Percentiles rank a stretch among this genome's conserved stretches.
These are phyloP conservation scores for Hypoxylon fuscum DNA, from an alignment of 495 filamentous ascomycete species.

Conservation along the genomic window DNA sequence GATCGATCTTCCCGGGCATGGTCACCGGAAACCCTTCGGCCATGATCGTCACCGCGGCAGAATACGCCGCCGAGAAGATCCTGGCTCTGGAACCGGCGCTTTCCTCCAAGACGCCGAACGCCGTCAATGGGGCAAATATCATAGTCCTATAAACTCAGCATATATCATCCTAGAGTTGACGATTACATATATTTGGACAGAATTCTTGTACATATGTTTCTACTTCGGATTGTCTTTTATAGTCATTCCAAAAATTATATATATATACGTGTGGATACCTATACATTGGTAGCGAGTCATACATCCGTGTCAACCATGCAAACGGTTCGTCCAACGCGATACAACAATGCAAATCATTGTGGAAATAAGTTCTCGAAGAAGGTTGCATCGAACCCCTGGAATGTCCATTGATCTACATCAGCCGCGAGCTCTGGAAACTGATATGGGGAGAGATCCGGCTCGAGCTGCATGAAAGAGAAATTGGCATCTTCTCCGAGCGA, in stretches of 20 bases:
- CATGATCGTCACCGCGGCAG: constrained; percentile 66
- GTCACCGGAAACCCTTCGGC: constrained; percentile 68
- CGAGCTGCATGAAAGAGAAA: constrained; percentile 48
- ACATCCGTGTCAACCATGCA: neutral
- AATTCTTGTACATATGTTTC: constrained; percentile 41
- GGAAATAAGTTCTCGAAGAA: constrained; percentile 47
- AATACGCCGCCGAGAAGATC: constrained; percentile 64
- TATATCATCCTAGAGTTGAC: constrained; percentile 2
- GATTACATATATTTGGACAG: constrained; percentile 9
- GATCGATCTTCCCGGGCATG: constrained; percentile 69
- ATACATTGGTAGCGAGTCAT: constrained; percentile 1
- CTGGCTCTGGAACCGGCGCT: constrained; percentile 35
- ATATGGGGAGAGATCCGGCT: constrained; percentile 28
- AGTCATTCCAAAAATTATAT: constrained; percentile 28
- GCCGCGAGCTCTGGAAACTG: constrained; percentile 43
- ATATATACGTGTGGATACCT: constrained; percentile 27
- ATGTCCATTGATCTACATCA: constrained; percentile 53
- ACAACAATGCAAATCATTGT: neutral
- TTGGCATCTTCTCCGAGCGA: constrained; percentile 27
- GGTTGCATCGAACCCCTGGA: constrained; percentile 51
- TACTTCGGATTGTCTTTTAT: constrained; percentile 7
- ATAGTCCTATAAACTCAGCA: constrained; percentile 26
- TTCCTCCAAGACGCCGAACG: constrained; percentile 18
- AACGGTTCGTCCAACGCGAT: neutral
- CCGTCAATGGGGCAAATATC: constrained; percentile 33